Evolutionary conservation across 176 grass and related monocot genomes (phyloP).

Genomic region (Zizania latifolia): DNA sequence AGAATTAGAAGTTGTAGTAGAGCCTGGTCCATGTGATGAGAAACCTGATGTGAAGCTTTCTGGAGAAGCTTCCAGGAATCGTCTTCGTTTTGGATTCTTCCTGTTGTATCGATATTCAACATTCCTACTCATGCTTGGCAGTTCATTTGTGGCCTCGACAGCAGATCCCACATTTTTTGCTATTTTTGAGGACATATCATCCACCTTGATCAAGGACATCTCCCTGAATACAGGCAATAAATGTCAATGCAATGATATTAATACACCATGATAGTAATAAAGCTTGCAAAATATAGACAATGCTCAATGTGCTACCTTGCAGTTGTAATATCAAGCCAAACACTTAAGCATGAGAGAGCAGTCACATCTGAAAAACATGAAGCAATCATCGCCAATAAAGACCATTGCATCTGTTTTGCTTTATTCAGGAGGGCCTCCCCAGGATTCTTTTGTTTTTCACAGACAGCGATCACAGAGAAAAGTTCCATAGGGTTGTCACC

Average conservation of each 20-base stretch:
- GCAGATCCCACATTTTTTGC: conserved; percentile 69
- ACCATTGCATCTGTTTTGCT: conserved; percentile 85
- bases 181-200: conserved; percentile 61
- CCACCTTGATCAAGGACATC: conserved; percentile 67
- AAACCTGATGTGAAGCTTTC: conserved; percentile 31
- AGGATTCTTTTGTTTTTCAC: conserved; percentile 88
- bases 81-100: conserved; percentile 80
- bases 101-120: conserved; percentile 73
- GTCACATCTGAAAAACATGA: conserved; percentile 88
- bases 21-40: conserved; percentile 30
- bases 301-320: conserved; percentile 48
- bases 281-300: conserved; percentile 31
- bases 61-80: conserved; percentile 39
- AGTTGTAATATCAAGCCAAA: conserved; percentile 96
- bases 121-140: conserved; percentile 50
- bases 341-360: conserved; percentile 64
- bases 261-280: conserved; percentile 21
- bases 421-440: conserved; percentile 74
- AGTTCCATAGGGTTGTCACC: conserved; percentile 59
- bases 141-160: conserved; percentile 78
- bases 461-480: conserved; percentile 66
- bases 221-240: conserved; percentile 40
- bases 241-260: conserved; percentile 28
- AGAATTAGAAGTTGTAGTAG: conserved; percentile 26
- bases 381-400: conserved; percentile 78